phyloP scores from a whole-genome alignment of 2,329 filamentous ascomycete species.

The Eurotiales sp. region DNA sequence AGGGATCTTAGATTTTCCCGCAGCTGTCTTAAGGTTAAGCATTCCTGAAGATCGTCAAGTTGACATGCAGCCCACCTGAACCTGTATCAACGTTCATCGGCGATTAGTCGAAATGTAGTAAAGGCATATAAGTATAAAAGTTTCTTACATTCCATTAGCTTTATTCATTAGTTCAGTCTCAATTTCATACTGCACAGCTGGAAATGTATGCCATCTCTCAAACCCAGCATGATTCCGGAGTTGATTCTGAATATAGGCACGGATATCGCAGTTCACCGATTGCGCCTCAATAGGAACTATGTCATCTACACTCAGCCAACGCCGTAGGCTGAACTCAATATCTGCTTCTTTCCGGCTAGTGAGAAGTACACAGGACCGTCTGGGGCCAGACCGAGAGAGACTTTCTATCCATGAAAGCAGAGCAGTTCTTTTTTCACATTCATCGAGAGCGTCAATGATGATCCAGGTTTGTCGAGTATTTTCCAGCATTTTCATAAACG shows the following conservation, averaged over 20 bases:
- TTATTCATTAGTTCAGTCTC: neutral
- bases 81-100: slow-evolving; percentile 7
- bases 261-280: neutral
- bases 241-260: neutral
- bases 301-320: neutral
- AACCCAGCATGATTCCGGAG: neutral
- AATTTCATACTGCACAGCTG: neutral
- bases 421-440: slow-evolving; percentile 12
- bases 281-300: neutral
- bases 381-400: neutral
- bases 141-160: slow-evolving; percentile 2
- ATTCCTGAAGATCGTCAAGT: slow-evolving; percentile 19
- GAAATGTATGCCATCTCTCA: neutral
- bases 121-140: neutral
- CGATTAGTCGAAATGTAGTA: neutral
- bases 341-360: slow-evolving; percentile 18
- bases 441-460: slow-evolving; percentile 20
- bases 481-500: slow-evolving; percentile 6
- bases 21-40: slow-evolving; percentile 12
- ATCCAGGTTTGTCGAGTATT: slow-evolving; percentile 10
- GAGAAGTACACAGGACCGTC: slow-evolving; percentile 13
- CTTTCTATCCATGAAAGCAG: slow-evolving; percentile 14
- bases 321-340: slow-evolving; percentile 14
- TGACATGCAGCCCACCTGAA: slow-evolving; percentile 24
- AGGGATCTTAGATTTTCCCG: slow-evolving; percentile 16